Percentiles rank a stretch among this genome's conserved stretches.
Conservation (phyloP, 2,329 filamentous ascomycete species). For the Talaromyces marneffei region DNA sequence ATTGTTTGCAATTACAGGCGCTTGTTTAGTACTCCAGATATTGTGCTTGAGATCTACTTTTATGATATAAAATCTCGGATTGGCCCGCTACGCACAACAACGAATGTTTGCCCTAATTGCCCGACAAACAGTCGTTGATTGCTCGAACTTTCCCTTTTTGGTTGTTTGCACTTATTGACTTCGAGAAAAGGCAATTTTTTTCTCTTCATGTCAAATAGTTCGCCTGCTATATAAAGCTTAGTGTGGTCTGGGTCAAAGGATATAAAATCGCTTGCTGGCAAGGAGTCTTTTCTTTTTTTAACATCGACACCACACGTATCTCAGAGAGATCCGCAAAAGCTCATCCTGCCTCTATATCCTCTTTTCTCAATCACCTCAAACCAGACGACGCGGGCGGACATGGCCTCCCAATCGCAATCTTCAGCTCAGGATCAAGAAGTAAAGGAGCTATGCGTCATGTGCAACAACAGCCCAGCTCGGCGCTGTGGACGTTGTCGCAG, state of each 20-base stretch:
- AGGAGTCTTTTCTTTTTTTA: neutral
- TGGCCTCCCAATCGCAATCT: neutral
- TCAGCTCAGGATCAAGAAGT: neutral
- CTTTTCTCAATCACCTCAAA: neutral
- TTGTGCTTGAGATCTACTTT: neutral
- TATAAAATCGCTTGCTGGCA: neutral
- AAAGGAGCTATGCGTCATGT: neutral
- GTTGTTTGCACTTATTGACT: neutral
- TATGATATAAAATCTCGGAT: neutral
- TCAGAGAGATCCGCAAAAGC: neutral
- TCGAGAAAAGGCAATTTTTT: neutral
- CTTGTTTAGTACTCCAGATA: neutral
- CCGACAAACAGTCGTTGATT: neutral
- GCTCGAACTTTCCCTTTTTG: neutral
- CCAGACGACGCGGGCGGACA: neutral
- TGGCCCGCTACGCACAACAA: neutral
- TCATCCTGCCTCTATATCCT: neutral
- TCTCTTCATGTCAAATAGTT: neutral
- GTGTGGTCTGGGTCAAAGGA: neutral
- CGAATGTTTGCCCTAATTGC: neutral
- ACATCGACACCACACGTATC: neutral
- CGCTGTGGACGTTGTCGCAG: neutral
- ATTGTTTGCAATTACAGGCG: neutral
- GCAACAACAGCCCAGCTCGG: neutral
- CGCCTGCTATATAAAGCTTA: neutral